Conservation (phyloP, 805 yeast species). For the Saccharomycopsis guyanensis region DNA sequence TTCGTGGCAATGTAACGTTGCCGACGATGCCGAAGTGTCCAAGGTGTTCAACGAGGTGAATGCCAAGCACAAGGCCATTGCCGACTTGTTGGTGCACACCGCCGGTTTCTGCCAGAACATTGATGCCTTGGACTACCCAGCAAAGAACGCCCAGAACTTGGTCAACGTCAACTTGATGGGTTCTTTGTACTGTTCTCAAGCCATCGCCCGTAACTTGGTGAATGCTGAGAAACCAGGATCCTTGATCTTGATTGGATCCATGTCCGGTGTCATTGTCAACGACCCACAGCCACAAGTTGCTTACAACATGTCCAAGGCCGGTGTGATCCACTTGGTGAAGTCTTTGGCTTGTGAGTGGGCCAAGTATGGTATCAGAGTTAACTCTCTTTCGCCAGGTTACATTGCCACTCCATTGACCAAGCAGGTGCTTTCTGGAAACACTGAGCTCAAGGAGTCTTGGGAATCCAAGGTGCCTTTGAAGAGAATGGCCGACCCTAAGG, state of each 20-base stretch:
- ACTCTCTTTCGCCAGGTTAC: slow-evolving; percentile 63
- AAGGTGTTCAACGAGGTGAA: slow-evolving; percentile 45
- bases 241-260: slow-evolving; percentile 56
- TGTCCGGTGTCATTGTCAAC: slow-evolving; percentile 65
- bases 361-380: slow-evolving; percentile 49
- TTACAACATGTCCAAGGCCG: slow-evolving; percentile 69
- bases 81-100: slow-evolving; percentile 51
- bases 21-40: slow-evolving; percentile 44
- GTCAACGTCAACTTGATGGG: slow-evolving; percentile 62
- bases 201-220: slow-evolving; percentile 60
- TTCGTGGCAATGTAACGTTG: slow-evolving; percentile 58
- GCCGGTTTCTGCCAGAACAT: slow-evolving; percentile 66
- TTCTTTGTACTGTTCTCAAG: slow-evolving; percentile 57
- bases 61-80: slow-evolving; percentile 44
- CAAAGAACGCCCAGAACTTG: slow-evolving; percentile 54
- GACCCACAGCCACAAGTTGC: slow-evolving; percentile 68
- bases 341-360: slow-evolving; percentile 75
- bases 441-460: slow-evolving; percentile 50
- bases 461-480: slow-evolving; percentile 57
- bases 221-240: slow-evolving; percentile 48
- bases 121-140: slow-evolving; percentile 63
- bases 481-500: slow-evolving; percentile 65
- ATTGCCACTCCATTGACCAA: slow-evolving; percentile 64
- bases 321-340: slow-evolving; percentile 56
- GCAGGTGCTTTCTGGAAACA: slow-evolving; percentile 38